Base-by-base conservation (phyloP, 2,329 filamentous ascomycete genomes). In the Colletotrichum sp. region DNA sequence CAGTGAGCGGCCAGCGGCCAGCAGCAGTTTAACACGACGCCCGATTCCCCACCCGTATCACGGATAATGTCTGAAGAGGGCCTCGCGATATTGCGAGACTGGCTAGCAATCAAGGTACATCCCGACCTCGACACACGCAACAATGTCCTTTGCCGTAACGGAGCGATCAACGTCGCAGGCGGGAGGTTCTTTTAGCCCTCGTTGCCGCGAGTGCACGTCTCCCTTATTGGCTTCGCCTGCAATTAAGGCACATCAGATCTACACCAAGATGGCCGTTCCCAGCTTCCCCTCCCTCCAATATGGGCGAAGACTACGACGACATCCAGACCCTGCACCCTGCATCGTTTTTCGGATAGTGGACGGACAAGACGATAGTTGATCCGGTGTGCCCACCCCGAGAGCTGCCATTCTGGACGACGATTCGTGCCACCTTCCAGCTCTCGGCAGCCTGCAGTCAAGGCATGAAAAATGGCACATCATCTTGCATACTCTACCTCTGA, bases 401-500 rank as follows among this genome's bases (percentile, higher is more conserved):
- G 71, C 34, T 28, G 72, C 28, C 70, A 21, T 73, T 69, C 34
- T 63, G 30, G 75, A 76, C 49, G 72, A 62, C 64, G 71, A 69
- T 65, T 77, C 69, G 57, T 77, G 63, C 72, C 69, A 77, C 52
- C 57, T 65, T 44, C 65, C 62, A 68, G 49, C 39, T 77, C 69
- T 75, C 71, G 75, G 77, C 18, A 49, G 59, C 65, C 68, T 64
- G 77, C 76, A 78, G 74, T 71, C 32, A 76, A 70, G 65, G 77
- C 72, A 79, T 81, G 77, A 80, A 78, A 80, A 76, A 62, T 69
- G 26, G 77, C 65, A 69, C 75, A 71, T 77, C 76, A 77, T 78
- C 76, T 55, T 77, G 77, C 77, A 78, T 74, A 69, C 49, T 69
- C 60, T 66, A 66, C 72, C 59, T 71, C 70, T 63, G 21, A 49